Base-by-base conservation (phyloP, 2,329 filamentous ascomycete species). In the Ceratocystis papillata region DNA sequence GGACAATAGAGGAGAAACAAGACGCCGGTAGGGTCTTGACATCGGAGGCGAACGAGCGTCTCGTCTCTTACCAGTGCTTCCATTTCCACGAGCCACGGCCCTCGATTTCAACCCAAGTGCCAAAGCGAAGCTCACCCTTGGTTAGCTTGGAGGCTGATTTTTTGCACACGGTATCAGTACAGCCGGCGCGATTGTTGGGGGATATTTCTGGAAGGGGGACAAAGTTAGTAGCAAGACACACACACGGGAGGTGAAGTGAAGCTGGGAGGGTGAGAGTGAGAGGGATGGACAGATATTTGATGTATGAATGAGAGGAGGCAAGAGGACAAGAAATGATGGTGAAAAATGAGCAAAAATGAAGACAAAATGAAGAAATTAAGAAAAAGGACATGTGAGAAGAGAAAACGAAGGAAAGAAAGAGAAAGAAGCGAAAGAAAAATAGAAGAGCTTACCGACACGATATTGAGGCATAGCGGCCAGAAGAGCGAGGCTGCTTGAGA, bases 61-160 rank as follows among this genome's bases (percentile, higher is more conserved):
- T 71, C 81, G 10, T 10, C 2, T 71, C 81, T 73, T 80, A 95
- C 93, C 93, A 96, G 74, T 97, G 93, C 73, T 87, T 88, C 86
- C 88, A 97, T 67, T 78, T 75, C 84, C 85, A 96, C 72, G 80
- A 81, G 53, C 83, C 83, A 72, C 86, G 80, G 0, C 82, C 80
- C 0, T 79, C 71, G 37, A 87, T 81, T 7, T 81, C 82, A 69
- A 96, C 82, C 79, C 87, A 89, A 25, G 81, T 81, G 53, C 89
- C 93, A 64, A 91, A 83, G 65, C 93, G 87, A 2, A 96, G 77
- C 70, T 90, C 84, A 66, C 87, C 90, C 77, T 96, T 96, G 30
- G 72, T 70, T 72, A 96, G 90, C 77, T 96, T 96, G 72, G 81
- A 73, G 1, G 73, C 78, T 1, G 76, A 77, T 1, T 87, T 80